phyloP scores from a whole-genome alignment of 208 protist genomes.

The Trypanosomatidae sp. region DNA sequence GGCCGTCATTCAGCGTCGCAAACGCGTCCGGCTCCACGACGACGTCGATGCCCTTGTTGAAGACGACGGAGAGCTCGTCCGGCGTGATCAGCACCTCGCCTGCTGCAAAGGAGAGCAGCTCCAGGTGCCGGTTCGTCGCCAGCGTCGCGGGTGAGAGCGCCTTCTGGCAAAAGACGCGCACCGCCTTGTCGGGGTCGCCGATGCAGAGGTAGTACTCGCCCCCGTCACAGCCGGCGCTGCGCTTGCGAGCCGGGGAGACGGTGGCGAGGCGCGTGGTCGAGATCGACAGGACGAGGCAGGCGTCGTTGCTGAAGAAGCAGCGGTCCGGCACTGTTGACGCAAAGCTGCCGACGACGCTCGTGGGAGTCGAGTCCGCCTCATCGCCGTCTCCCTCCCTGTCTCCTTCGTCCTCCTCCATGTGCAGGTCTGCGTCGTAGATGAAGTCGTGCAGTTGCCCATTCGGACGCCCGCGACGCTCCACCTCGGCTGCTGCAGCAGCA shows the following conservation, averaged over 20 bases:
- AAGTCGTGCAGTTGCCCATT: too few relatives aligned
- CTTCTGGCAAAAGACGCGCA: constrained; percentile 51
- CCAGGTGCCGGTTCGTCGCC: constrained; percentile 13
- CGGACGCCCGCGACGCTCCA: too few relatives aligned
- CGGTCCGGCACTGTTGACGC: constrained; percentile 16
- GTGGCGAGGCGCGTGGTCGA: constrained; percentile 33
- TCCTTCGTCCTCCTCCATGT: too few relatives aligned
- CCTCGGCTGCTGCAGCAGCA: too few relatives aligned
- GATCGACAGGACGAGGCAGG: constrained; percentile 50
- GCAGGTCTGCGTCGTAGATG: too few relatives aligned
- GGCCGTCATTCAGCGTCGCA: constrained; percentile 45
- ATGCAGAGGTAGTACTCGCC: constrained; percentile 40
- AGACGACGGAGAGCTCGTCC: constrained; percentile 31
- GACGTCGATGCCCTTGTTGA: constrained; percentile 42
- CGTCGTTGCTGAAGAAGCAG: constrained; percentile 32
- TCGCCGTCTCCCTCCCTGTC: too few relatives aligned
- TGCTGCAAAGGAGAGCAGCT: constrained; percentile 48
- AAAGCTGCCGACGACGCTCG: too few relatives aligned
- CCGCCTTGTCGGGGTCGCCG: constrained; percentile 30
- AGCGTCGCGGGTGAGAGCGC: not conserved
- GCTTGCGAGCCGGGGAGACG: too few relatives aligned
- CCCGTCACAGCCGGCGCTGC: constrained; percentile 14
- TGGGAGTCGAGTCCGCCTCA: constrained; percentile 5
- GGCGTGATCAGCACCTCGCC: constrained; percentile 39
- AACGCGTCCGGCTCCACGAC: constrained; percentile 46